Conservation (phyloP, 805 yeast species). For the Ogataea ramenticola region DNA sequence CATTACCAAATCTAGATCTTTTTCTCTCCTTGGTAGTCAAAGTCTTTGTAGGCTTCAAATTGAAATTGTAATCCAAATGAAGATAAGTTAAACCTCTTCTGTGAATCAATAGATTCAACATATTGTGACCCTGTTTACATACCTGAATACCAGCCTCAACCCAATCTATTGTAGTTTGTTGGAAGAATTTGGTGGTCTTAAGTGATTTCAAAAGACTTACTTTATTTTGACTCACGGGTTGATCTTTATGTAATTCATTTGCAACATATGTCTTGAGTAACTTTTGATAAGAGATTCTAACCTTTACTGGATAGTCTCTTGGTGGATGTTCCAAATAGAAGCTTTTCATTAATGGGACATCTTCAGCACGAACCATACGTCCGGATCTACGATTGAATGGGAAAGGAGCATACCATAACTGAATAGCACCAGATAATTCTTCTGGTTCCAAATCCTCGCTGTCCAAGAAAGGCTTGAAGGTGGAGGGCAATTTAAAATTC, state of each 20-base stretch:
- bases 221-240: slow-evolving; percentile 38
- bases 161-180: slow-evolving; percentile 92
- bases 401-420: slow-evolving; percentile 72
- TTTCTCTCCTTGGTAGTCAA: slow-evolving; percentile 94
- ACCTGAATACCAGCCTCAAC: slow-evolving; percentile 96
- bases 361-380: slow-evolving; percentile 72
- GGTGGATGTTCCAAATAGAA: slow-evolving; percentile 73
- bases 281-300: slow-evolving; percentile 82
- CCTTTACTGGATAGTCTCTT: slow-evolving; percentile 59
- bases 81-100: slow-evolving; percentile 85
- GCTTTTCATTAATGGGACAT: slow-evolving; percentile 73
- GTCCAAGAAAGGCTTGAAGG: slow-evolving; percentile 45
- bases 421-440: slow-evolving; percentile 49
- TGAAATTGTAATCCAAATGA: slow-evolving; percentile 93
- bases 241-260: slow-evolving; percentile 55
- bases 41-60: slow-evolving; percentile 92
- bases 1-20: slow-evolving; percentile 91
- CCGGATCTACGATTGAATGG: slow-evolving; percentile 82
- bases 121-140: slow-evolving; percentile 88
- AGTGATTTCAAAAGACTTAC: slow-evolving; percentile 57
- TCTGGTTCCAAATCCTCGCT: slow-evolving; percentile 38
- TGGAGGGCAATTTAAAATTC: slow-evolving; percentile 32
- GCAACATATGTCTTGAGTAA: slow-evolving; percentile 69
- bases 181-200: slow-evolving; percentile 79
- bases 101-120: slow-evolving; percentile 85